These are phyloP conservation scores for Aspergillus eucalypticola DNA, from an alignment of 2,329 filamentous ascomycete genomes.

Conservation along the genomic window DNA sequence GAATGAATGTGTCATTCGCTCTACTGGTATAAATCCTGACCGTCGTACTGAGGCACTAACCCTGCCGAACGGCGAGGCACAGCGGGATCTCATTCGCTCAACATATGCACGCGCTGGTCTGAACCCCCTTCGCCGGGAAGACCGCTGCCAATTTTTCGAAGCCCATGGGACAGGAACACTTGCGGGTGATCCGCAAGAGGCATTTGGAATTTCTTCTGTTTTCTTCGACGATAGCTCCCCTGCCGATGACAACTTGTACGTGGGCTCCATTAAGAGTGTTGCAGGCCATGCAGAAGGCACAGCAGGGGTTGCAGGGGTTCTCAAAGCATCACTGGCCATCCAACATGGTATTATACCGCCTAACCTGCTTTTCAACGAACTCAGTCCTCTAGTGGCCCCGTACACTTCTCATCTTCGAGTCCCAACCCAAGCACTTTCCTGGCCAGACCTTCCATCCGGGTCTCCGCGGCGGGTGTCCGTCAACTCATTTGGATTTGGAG, in stretches of 20 bases:
- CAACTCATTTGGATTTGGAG: constrained; percentile 43
- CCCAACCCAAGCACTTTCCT: constrained; percentile 20
- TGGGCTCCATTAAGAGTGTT: constrained; percentile 14
- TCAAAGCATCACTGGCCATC: constrained; percentile 26
- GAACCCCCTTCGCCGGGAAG: constrained; percentile 25
- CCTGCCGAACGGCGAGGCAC: constrained; percentile 38
- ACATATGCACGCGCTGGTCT: constrained; percentile 44
- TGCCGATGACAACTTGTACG: constrained; percentile 5
- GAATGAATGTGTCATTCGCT: constrained; percentile 29
- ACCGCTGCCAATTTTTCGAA: constrained; percentile 47
- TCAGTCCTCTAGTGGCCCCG: constrained; percentile 23
- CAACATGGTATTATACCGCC: constrained; percentile 25
- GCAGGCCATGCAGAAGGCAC: constrained; percentile 14
- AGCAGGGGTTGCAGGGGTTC: constrained; percentile 26
- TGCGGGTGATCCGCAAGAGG: constrained; percentile 34
- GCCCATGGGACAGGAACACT: constrained; percentile 48
- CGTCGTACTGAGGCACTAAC: constrained; percentile 38
- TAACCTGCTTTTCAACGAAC: constrained; percentile 25
- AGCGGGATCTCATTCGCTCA: constrained; percentile 41
- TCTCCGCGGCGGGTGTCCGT: constrained; percentile 37
- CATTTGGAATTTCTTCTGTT: constrained; percentile 24
- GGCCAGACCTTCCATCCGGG: constrained; percentile 26
- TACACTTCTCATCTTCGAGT: constrained; percentile 19
- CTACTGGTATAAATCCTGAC: constrained; percentile 39
- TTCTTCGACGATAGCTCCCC: constrained; percentile 18